These are phyloP conservation scores for Phialophora chinensis DNA, from an alignment of 2,329 filamentous ascomycete genomes.

Conservation along the genomic window DNA sequence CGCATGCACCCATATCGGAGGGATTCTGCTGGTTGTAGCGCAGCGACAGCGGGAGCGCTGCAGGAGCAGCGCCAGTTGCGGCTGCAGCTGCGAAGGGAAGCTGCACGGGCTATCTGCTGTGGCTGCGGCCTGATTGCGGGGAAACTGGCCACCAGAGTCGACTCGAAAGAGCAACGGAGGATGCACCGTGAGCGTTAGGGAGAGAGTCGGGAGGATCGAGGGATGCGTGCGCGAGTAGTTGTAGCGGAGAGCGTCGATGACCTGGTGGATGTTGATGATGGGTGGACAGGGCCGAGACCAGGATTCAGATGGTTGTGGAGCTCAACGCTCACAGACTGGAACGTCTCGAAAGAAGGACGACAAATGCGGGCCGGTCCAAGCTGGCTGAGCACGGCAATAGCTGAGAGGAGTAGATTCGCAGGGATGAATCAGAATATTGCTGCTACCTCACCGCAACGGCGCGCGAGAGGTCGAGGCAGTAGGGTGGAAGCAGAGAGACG, in stretches of 20 bases:
- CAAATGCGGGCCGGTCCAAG: conserved; percentile 7
- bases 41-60: conserved; percentile 34
- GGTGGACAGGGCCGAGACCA: conserved; percentile 28
- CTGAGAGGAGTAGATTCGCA: conserved; percentile 3
- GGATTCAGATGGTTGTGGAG: conserved; percentile 26
- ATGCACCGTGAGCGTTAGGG: conserved; percentile 18
- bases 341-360: conserved; percentile 14
- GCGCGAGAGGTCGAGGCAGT: conserved; percentile 11
- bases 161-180: conserved; percentile 2
- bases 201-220: conserved; percentile 10
- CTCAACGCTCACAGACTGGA: conserved; percentile 19
- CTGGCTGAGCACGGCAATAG: conserved; percentile 7
- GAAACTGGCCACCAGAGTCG: conserved; percentile 29
- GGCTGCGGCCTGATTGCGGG: conserved; percentile 34
- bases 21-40: conserved; percentile 14
- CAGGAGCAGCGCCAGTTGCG: conserved; percentile 36
- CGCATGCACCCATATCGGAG: conserved; percentile 81
- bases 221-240: conserved; percentile 11
- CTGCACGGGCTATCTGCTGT: conserved; percentile 31
- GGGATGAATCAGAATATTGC: conserved; percentile 8
- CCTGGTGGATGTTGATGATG: conserved; percentile 31
- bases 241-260: conserved; percentile 21
- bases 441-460: conserved; percentile 12
- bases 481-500: conserved; percentile 18
- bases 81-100: conserved; percentile 36